These are phyloP conservation scores for Fraxinus pennsylvanica DNA, from an alignment of 257 asterid genomes.

Conservation along the genomic window DNA sequence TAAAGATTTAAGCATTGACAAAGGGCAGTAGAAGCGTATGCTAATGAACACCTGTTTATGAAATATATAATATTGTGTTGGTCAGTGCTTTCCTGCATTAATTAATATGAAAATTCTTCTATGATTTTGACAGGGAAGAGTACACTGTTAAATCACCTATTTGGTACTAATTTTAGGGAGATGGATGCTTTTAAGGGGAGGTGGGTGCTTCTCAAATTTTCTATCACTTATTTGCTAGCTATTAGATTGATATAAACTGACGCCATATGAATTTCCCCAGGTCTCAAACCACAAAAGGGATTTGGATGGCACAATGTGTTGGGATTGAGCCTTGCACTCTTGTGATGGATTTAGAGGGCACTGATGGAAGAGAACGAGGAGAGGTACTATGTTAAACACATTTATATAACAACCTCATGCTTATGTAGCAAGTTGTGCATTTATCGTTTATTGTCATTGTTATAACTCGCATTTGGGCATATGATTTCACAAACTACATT, in stretches of 20 bases:
- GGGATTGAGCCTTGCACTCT: slow-evolving; percentile 84
- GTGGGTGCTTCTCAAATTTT: slow-evolving; percentile 42
- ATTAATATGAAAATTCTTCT: slow-evolving; percentile 14
- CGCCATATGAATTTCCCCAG: slow-evolving; percentile 39
- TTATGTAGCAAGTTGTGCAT: slow-evolving; percentile 10
- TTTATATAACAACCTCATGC: slow-evolving; percentile 16
- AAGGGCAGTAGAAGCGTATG: neutral
- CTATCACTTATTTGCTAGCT: slow-evolving; percentile 17
- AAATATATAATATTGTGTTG: neutral
- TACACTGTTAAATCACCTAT: slow-evolving; percentile 81
- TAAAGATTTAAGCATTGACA: neutral
- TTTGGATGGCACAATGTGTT: slow-evolving; percentile 71
- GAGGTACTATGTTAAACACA: slow-evolving; percentile 52
- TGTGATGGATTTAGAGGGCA: slow-evolving; percentile 98
- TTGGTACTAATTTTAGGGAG: slow-evolving; percentile 81
- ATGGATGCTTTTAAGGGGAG: slow-evolving; percentile 96
- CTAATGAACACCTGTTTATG: neutral
- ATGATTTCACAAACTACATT: slow-evolving; percentile 19
- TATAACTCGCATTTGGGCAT: neutral
- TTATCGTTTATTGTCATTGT: slow-evolving; percentile 2
- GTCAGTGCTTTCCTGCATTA: slow-evolving; percentile 8
- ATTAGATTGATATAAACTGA: slow-evolving; percentile 27
- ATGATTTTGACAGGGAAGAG: slow-evolving; percentile 76
- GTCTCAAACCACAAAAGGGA: slow-evolving; percentile 91
- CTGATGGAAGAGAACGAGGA: slow-evolving; percentile 99